Evolutionary conservation across 2,329 filamentous ascomycete genomes (phyloP).

Genomic region (Phaeosphaeria sp.): DNA sequence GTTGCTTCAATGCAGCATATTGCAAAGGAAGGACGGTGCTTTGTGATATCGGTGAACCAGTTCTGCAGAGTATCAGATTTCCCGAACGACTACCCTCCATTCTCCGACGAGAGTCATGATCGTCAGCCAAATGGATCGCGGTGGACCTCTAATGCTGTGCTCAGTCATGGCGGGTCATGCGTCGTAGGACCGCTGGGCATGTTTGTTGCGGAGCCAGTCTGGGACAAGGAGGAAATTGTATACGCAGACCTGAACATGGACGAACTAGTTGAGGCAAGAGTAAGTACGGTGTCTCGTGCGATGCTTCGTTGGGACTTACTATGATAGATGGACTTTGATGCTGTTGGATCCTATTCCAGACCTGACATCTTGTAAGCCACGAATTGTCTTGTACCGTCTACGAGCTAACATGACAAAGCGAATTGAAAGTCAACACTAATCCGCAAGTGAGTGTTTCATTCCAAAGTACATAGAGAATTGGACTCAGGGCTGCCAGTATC

Average conservation of each 20-base stretch:
- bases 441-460: conserved; percentile 13
- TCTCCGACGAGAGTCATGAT: conserved; percentile 48
- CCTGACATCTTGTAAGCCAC: conserved; percentile 51
- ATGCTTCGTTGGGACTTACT: neutral
- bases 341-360: conserved; percentile 51
- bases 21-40: conserved; percentile 55
- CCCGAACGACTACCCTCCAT: conserved; percentile 52
- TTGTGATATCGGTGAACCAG: conserved; percentile 52
- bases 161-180: conserved; percentile 52
- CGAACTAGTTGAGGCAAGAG: conserved; percentile 48
- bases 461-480: neutral
- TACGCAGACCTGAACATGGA: conserved; percentile 47
- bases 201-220: conserved; percentile 49
- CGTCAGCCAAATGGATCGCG: conserved; percentile 46
- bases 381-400: neutral
- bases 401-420: conserved; percentile 7
- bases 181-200: conserved; percentile 50
- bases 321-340: conserved; percentile 51
- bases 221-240: conserved; percentile 50
- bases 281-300: conserved; percentile 13
- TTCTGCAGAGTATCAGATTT: conserved; percentile 52
- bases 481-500: no score
- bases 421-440: conserved; percentile 23
- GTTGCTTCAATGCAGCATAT: conserved; percentile 54
- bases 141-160: conserved; percentile 48